Evolutionary conservation across 768 basidiomycete genomes (phyloP), one percentile per base, ranked within the genome.

Genomic region (Leucosporidium scottii): DNA sequence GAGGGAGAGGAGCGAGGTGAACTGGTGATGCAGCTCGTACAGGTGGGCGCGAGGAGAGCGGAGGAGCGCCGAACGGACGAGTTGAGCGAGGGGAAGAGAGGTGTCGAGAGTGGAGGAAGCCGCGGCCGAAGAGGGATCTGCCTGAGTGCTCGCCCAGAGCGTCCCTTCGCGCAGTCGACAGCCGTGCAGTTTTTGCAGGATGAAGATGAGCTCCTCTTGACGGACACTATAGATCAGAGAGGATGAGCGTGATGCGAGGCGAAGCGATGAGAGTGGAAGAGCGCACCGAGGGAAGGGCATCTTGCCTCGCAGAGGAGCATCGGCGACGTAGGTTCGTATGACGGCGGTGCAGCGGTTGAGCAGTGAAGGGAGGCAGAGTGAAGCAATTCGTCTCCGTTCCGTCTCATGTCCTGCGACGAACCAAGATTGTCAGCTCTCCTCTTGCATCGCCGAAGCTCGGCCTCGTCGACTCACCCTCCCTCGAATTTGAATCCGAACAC

Each of bases 181-280:
- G 47, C 83, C 82, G 18, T 85, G 80, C n/a, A 97, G 79, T 69
- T 90, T 89, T 51, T 84, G 84, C 18, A 97, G 79, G 31, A 92
- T 83, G 75, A 93, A 94, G 2, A 93, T 76, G 20, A 98, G 76
- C 73, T 97, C 94, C 73, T 94, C 91, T 77, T 97, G 92, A 30
- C 91, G 83, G 1, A 85, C 84, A 63, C 93, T 93, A 66, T 6
- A 48, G 8, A n/a, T 51, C 0, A 39, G 51, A 25, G 12, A 49
- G 44, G 17, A 50, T 27, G 25, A 50, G 7, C 61, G 36, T 53
- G 48, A 23, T 39, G 47, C 55, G 59, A 56, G 65, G 9, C 65
- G 31, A 13, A 13, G 15, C 27, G 61, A 4, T 5, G 8, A 13
- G 31, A 13, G 17, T 13, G n/a, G 62, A 50, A 6, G 5, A 60